Percentiles rank a stretch among this genome's conserved stretches.
Evolutionary conservation across 352 stramenopile species (phyloP).

Genomic region (Thalassiosira pacifica): DNA sequence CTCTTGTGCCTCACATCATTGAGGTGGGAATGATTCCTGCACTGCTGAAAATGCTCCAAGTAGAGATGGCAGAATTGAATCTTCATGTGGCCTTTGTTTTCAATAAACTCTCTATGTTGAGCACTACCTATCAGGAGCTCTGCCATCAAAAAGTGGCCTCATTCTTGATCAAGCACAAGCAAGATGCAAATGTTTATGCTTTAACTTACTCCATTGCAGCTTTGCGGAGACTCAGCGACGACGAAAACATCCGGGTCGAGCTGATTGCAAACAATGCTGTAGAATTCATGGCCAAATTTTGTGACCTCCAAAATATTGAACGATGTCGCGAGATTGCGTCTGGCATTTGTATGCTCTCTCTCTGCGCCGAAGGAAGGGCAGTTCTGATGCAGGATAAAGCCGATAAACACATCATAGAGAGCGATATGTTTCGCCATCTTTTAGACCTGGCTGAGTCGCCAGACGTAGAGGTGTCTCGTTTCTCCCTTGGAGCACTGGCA

Average conservation of each 20-base stretch:
- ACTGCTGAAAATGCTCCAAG: constrained; percentile 86
- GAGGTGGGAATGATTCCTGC: constrained; percentile 86
- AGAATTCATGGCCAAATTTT: constrained; percentile 74
- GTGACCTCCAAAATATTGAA: constrained; percentile 86
- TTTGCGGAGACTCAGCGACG: constrained; percentile 89
- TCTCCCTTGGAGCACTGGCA: constrained; percentile 91
- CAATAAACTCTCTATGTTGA: constrained; percentile 92
- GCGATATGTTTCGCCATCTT: constrained; percentile 89
- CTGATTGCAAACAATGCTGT: constrained; percentile 86
- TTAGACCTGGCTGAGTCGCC: constrained; percentile 72
- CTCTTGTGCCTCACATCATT: constrained; percentile 61
- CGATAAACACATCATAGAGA: constrained; percentile 87
- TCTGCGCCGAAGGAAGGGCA: too few relatives aligned
- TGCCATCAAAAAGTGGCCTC: constrained; percentile 35
- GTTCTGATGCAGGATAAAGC: constrained; percentile 89
- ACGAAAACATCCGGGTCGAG: constrained; percentile 89
- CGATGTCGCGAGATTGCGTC: constrained; percentile 91
- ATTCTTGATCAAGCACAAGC: constrained; percentile 36
- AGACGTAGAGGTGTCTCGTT: constrained; percentile 92
- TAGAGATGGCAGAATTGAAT: constrained; percentile 90
- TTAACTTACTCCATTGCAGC: constrained; percentile 92
- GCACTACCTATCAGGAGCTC: constrained; percentile 82
- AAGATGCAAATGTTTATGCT: constrained; percentile 69
- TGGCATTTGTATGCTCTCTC: constrained; percentile 90
- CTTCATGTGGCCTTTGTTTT: constrained; percentile 94